Conservation (phyloP, 129 eudicot species). For the Flaveria robusta region DNA sequence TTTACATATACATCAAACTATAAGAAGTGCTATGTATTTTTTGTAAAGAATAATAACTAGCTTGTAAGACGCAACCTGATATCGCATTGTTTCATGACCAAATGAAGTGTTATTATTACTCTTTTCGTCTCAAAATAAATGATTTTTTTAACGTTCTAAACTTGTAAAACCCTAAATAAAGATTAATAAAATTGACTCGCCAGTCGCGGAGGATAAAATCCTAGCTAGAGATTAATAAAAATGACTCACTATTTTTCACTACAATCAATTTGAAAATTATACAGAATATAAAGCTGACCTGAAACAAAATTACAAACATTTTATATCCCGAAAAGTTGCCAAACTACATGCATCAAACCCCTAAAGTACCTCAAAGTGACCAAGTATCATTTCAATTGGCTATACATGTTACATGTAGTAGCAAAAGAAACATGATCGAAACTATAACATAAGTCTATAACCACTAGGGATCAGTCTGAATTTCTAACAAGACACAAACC, state of each 20-base stretch:
- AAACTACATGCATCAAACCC: too few relatives aligned
- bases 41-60: slow-evolving; percentile 13
- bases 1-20: not conserved
- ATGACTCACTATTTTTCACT: not conserved
- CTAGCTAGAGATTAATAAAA: not conserved
- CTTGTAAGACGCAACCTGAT: not conserved
- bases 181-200: not conserved
- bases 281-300: not conserved
- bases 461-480: too few relatives aligned
- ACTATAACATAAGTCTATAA: too few relatives aligned
- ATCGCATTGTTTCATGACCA: not conserved
- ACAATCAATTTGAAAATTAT: not conserved
- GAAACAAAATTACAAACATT: not conserved
- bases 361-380: too few relatives aligned
- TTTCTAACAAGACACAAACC: too few relatives aligned
- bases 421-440: too few relatives aligned
- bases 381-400: too few relatives aligned
- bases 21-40: slow-evolving; percentile 3
- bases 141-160: too few relatives aligned
- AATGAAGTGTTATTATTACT: slow-evolving; percentile 6
- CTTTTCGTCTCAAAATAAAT: not conserved
- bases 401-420: too few relatives aligned
- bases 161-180: not conserved
- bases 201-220: too few relatives aligned
- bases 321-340: not conserved